Evolutionary conservation across 2,329 filamentous ascomycete species (phyloP).

Genomic region (Colletotrichum chlorophyti): DNA sequence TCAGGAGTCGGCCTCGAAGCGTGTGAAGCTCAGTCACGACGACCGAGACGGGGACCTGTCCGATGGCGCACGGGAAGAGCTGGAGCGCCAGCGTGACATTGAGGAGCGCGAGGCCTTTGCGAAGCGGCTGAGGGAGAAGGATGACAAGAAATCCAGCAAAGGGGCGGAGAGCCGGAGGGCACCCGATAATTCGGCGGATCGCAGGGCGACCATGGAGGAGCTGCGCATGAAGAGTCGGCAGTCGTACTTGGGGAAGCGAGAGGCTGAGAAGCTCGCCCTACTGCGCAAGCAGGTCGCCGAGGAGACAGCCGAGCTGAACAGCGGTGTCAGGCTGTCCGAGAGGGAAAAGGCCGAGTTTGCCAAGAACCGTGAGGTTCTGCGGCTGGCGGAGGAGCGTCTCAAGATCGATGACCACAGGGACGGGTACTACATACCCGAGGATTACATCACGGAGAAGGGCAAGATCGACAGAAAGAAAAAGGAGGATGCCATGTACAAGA

Average conservation of each 20-base stretch:
- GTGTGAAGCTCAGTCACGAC: constrained; percentile 69
- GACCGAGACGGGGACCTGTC: constrained; percentile 59
- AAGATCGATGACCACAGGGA: constrained; percentile 91
- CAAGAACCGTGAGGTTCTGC: constrained; percentile 82
- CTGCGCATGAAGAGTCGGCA: constrained; percentile 85
- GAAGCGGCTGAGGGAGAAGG: constrained; percentile 75
- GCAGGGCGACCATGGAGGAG: constrained; percentile 78
- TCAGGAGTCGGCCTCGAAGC: constrained; percentile 73
- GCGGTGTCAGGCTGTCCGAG: constrained; percentile 76
- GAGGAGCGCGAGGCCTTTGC: constrained; percentile 82
- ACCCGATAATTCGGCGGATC: constrained; percentile 70
- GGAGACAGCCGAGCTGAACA: constrained; percentile 81
- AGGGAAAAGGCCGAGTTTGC: constrained; percentile 87
- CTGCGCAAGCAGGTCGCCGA: constrained; percentile 89
- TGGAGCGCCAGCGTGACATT: constrained; percentile 69
- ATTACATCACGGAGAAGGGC: constrained; percentile 93
- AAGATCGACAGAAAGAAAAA: constrained; percentile 89
- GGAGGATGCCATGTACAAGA: constrained; percentile 86
- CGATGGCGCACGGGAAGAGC: constrained; percentile 64
- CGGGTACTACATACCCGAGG: constrained; percentile 91
- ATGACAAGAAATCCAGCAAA: constrained; percentile 72
- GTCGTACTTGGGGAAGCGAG: constrained; percentile 92
- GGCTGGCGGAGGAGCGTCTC: constrained; percentile 82
- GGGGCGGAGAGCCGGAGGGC: constrained; percentile 61
- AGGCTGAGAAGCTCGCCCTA: constrained; percentile 84